Conservation (phyloP, 192 early-diverging fungal genomes). For the Coemansia erecta region DNA sequence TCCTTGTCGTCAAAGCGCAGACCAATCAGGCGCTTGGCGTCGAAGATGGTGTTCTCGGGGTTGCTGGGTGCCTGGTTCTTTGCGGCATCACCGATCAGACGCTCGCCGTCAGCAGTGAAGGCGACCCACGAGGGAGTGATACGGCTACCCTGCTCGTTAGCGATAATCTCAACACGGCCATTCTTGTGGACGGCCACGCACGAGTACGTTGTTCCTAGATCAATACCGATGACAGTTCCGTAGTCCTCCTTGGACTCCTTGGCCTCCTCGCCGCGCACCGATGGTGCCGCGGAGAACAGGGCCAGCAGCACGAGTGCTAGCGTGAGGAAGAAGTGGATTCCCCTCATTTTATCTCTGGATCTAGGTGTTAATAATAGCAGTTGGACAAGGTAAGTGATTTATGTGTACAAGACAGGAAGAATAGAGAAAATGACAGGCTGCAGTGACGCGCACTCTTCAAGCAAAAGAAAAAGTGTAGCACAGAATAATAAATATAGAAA, state of each 20-base stretch:
- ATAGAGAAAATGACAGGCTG: not conserved
- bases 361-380: slow-evolving; percentile 10
- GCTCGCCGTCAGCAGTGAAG: slow-evolving; percentile 83
- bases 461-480: slow-evolving; percentile 10
- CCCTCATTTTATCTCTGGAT: slow-evolving; percentile 31
- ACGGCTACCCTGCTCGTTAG: slow-evolving; percentile 95
- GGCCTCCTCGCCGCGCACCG: slow-evolving; percentile 42
- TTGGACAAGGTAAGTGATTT: not conserved
- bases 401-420: slow-evolving; percentile 2
- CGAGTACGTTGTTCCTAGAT: slow-evolving; percentile 93
- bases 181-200: slow-evolving; percentile 94
- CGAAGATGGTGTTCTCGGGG: slow-evolving; percentile 90
- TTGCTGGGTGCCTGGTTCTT: slow-evolving; percentile 92
- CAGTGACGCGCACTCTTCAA: not conserved
- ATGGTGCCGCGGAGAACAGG: slow-evolving; percentile 32
- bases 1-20: slow-evolving; percentile 86
- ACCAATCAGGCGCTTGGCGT: slow-evolving; percentile 91
- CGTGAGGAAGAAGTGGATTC: slow-evolving; percentile 47
- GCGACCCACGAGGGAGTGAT: slow-evolving; percentile 94
- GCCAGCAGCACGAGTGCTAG: slow-evolving; percentile 47
- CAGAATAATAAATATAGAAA: slow-evolving; percentile 14
- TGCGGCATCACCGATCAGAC: slow-evolving; percentile 90
- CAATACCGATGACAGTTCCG: slow-evolving; percentile 81
- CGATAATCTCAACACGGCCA: slow-evolving; percentile 95
- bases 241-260: slow-evolving; percentile 46